Evolutionary conservation across 441 rosid species (phyloP).

Genomic region (Pelargonium australe): DNA sequence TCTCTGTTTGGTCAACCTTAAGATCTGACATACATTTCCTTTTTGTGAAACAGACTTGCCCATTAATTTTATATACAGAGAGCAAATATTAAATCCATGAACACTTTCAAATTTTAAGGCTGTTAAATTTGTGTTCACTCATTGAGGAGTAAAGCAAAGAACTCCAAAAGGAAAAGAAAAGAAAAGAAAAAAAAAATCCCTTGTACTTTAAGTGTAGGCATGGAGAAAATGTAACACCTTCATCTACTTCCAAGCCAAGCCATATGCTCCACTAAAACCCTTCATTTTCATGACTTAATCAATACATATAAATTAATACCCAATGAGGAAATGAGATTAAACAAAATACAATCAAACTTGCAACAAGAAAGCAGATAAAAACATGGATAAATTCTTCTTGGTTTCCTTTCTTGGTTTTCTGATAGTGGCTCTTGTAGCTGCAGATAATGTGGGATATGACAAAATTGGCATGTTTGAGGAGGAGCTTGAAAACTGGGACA

Average conservation of each 20-base stretch:
- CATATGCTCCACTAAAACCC: constrained; percentile 35
- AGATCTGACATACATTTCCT: constrained; percentile 22
- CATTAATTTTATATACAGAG: constrained; percentile 13
- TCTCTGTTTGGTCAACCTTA: constrained; percentile 33
- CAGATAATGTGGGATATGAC: constrained; percentile 29
- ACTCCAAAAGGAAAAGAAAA: constrained; percentile 32
- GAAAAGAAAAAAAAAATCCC: constrained; percentile 30
- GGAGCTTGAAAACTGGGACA: constrained; percentile 50
- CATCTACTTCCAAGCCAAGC: constrained; percentile 92
- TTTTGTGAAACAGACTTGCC: constrained; percentile 1
- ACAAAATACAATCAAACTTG: constrained; percentile 31
- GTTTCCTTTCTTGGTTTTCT: constrained; percentile 45
- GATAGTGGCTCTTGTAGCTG: constrained; percentile 45
- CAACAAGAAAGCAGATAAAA: constrained; percentile 23
- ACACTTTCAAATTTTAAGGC: constrained; percentile 28
- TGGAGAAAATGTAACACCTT: constrained; percentile 49
- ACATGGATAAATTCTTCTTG: constrained; percentile 44
- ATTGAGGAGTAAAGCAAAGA: constrained; percentile 92
- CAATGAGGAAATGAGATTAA: constrained; percentile 33
- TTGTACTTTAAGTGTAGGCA: constrained; percentile 80
- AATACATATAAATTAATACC: constrained; percentile 42
- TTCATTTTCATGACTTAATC: constrained; percentile 41
- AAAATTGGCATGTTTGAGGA: constrained; percentile 42
- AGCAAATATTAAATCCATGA: constrained; percentile 24
- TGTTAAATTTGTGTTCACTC: constrained; percentile 29